Percentiles rank a stretch among this genome's conserved stretches.
Evolutionary conservation across 2,329 filamentous ascomycete species (phyloP).

Genomic region (Neonectria punicea): DNA sequence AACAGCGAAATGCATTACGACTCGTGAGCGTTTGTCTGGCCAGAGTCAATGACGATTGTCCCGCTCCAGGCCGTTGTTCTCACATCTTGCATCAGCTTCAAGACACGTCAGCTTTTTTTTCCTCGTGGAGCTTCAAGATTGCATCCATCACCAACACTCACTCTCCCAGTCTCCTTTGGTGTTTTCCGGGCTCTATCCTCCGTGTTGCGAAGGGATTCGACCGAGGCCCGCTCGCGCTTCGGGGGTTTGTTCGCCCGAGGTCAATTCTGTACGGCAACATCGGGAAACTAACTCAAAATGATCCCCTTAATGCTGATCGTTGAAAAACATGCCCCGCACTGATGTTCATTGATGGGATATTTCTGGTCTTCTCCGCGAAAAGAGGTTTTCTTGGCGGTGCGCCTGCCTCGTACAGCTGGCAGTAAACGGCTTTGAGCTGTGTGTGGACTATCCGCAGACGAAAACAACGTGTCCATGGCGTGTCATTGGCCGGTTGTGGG

Average conservation of each 20-base stretch:
- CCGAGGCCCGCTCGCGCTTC: slow-evolving; percentile 1
- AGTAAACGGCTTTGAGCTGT: background rate
- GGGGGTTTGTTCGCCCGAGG: background rate
- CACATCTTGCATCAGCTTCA: background rate
- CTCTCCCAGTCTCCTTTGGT: background rate
- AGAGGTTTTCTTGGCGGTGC: background rate
- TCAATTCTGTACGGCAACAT: too few relatives aligned
- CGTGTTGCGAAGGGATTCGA: background rate
- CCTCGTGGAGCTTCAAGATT: background rate
- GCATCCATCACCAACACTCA: background rate
- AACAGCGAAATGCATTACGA: background rate
- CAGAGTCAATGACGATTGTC: background rate
- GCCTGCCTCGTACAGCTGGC: background rate
- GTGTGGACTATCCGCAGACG: background rate
- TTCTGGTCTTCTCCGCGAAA: background rate
- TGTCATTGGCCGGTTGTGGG: background rate
- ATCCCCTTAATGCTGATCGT: background rate
- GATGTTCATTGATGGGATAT: background rate
- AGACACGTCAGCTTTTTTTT: background rate
- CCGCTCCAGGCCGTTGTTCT: background rate
- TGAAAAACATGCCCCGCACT: background rate
- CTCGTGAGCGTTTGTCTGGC: background rate
- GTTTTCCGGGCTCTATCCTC: background rate
- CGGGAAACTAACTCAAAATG: background rate
- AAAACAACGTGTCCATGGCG: background rate